A percentile compares a stretch with the other conserved stretches of the same genome.
Evolutionary conservation across 768 basidiomycete genomes (phyloP).

Genomic region (Suillus weaverae): DNA sequence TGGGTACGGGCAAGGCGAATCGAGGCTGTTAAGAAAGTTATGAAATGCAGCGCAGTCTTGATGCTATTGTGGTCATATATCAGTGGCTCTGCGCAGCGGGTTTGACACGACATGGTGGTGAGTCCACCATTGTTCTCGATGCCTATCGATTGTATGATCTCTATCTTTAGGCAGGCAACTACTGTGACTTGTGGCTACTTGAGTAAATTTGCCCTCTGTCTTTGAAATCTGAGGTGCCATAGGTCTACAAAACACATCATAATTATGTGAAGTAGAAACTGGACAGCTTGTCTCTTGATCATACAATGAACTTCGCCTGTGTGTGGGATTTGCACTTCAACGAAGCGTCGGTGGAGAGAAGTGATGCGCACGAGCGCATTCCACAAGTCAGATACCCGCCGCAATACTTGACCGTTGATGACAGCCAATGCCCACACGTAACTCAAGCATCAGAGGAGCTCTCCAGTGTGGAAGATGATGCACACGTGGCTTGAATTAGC

Average conservation of each 20-base stretch:
- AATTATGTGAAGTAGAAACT: background rate
- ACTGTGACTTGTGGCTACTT: background rate
- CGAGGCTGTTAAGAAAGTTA: constrained; percentile 4
- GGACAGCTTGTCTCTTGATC: background rate
- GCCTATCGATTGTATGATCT: background rate
- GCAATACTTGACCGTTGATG: no score
- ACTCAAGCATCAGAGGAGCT: no score
- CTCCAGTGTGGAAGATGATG: no score
- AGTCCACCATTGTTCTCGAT: background rate
- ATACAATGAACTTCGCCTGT: background rate
- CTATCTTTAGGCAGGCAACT: background rate
- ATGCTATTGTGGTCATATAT: constrained; percentile 12
- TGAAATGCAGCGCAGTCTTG: constrained; percentile 8
- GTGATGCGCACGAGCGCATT: background rate
- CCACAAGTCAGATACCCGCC: no score
- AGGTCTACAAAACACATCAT: background rate
- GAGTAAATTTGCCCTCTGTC: background rate
- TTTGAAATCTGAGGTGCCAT: background rate
- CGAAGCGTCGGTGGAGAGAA: background rate
- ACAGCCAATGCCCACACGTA: no score
- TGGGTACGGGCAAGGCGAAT: constrained; percentile 27
- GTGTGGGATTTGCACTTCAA: background rate
- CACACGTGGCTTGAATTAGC: no score
- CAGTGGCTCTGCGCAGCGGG: background rate
- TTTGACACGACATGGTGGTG: background rate